Evolutionary conservation across 2,329 filamentous ascomycete genomes (phyloP).

Genomic region (Colletotrichum eleusines): DNA sequence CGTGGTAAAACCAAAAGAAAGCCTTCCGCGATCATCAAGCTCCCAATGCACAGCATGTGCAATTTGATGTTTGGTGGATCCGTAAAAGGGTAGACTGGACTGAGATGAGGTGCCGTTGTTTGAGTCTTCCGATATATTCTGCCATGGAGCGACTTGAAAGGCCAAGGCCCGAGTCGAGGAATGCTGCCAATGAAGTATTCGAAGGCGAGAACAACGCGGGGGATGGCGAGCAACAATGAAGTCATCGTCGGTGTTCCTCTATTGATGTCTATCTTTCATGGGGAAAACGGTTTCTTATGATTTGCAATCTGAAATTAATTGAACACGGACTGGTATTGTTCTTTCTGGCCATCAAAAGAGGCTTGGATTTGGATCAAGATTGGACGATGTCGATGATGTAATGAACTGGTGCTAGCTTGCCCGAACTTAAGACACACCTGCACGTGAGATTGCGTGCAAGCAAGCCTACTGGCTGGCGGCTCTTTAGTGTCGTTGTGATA

Average conservation of each 20-base stretch:
- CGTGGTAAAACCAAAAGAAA: slow-evolving; percentile 1
- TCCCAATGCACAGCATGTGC: slow-evolving; percentile 17
- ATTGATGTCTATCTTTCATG: neutral
- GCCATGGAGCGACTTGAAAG: slow-evolving; percentile 27
- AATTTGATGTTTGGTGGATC: slow-evolving; percentile 5
- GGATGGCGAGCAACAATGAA: neutral
- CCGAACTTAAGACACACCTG: neutral
- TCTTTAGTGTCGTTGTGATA: neutral
- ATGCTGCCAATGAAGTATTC: slow-evolving; percentile 31
- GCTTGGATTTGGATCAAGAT: neutral
- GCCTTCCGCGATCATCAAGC: slow-evolving; percentile 12
- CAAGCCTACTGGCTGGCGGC: neutral
- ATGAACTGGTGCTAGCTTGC: neutral
- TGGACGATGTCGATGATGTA: slow-evolving; percentile 1
- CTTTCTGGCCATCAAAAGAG: no score
- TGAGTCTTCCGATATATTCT: slow-evolving; percentile 34
- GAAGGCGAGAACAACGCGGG: slow-evolving; percentile 8
- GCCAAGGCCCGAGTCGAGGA: slow-evolving; percentile 22
- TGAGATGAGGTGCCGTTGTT: slow-evolving; percentile 20
- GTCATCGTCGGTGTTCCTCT: neutral
- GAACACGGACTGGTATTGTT: neutral
- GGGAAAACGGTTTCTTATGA: no score
- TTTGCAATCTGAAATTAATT: neutral
- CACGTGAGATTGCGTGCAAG: neutral
- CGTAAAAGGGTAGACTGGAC: slow-evolving; percentile 23